Percentiles rank a stretch among this genome's conserved stretches.
Conservation (phyloP, 192 early-diverging fungal species). For the Helicostylum pulchrum region DNA sequence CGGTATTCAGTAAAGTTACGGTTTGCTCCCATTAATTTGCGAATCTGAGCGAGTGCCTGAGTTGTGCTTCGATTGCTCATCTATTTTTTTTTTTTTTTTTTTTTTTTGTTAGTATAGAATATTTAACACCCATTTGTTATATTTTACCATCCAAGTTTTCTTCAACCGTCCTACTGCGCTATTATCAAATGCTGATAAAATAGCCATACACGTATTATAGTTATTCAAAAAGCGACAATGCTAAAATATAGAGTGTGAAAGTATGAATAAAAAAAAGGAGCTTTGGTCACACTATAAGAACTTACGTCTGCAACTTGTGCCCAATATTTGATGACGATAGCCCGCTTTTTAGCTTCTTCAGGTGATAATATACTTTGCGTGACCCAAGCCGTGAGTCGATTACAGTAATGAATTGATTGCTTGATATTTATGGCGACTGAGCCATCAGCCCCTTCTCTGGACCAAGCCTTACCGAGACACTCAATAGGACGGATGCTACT, state of each 20-base stretch:
- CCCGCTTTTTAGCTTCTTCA: slow-evolving; percentile 79
- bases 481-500: slow-evolving; percentile 83
- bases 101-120: not conserved
- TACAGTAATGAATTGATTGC: slow-evolving; percentile 78
- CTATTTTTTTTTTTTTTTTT: slow-evolving; percentile 25
- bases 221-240: slow-evolving; percentile 85
- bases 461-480: slow-evolving; percentile 90
- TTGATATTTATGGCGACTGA: slow-evolving; percentile 81
- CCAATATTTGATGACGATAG: slow-evolving; percentile 74
- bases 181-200: slow-evolving; percentile 84
- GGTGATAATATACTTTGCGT: slow-evolving; percentile 75
- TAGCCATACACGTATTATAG: slow-evolving; percentile 88
- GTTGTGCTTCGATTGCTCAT: slow-evolving; percentile 35
- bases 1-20: slow-evolving; percentile 77
- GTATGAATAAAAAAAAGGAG: not conserved
- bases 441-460: slow-evolving; percentile 50
- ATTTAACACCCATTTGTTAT: not conserved
- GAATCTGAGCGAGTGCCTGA: slow-evolving; percentile 52
- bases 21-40: slow-evolving; percentile 63
- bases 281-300: not conserved
- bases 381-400: slow-evolving; percentile 87
- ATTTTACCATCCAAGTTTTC: slow-evolving; percentile 77
- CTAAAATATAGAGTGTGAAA: slow-evolving; percentile 30
- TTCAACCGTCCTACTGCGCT: slow-evolving; percentile 85
- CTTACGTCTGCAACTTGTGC: slow-evolving; percentile 72